Percentiles rank a stretch among this genome's conserved stretches.
Conservation (phyloP, 495 filamentous ascomycete genomes). For the Clavariopsis aquatica region DNA sequence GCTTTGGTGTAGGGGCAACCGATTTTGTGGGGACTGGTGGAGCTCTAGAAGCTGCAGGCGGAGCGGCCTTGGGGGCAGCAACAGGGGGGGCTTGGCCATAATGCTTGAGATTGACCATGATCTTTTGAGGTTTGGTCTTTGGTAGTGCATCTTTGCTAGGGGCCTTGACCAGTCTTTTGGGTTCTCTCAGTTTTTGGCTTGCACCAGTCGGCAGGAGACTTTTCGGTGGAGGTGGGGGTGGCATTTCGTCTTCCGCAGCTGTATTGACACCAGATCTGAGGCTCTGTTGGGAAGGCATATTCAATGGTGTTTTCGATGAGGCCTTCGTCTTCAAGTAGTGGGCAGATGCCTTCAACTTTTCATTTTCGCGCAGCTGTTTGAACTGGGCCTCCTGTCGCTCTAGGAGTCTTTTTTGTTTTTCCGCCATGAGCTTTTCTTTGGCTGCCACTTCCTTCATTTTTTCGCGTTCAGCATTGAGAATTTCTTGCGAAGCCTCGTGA, state of each 20-base stretch:
- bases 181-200: conserved; percentile 56
- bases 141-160: conserved; percentile 66
- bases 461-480: too few relatives aligned
- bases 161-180: conserved; percentile 62
- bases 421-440: conserved; percentile 60
- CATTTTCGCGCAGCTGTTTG: conserved; percentile 67
- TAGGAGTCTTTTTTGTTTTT: conserved; percentile 62
- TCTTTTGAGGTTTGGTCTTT: conserved; percentile 73
- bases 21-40: conserved; percentile 2
- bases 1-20: neutral
- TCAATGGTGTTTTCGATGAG: conserved; percentile 37
- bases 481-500: too few relatives aligned
- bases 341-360: conserved; percentile 48
- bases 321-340: conserved; percentile 38
- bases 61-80: conserved; percentile 11
- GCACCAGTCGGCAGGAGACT: conserved; percentile 53
- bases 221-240: conserved; percentile 59
- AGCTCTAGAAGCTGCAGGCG: conserved; percentile 3
- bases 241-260: conserved; percentile 49
- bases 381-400: conserved; percentile 56
- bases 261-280: conserved; percentile 39
- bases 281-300: conserved; percentile 43
- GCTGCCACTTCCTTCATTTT: too few relatives aligned
- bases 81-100: conserved; percentile 26
- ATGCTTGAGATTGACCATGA: conserved; percentile 68